Conservation (phyloP, 306 rosid genomes). For the Echinosophora koreensis region DNA sequence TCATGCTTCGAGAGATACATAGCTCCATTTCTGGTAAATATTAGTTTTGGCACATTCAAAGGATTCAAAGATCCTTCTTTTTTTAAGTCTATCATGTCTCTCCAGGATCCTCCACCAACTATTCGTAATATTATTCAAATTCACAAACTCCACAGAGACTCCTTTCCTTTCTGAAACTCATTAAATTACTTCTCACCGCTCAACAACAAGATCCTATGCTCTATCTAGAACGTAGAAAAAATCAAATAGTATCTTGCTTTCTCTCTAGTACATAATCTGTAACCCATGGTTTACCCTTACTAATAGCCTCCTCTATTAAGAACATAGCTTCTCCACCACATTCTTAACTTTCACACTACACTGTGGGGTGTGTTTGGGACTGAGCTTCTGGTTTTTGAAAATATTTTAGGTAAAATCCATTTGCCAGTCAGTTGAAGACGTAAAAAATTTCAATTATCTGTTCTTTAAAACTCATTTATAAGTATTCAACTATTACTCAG, state of each 20-base stretch:
- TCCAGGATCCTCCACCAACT: background rate
- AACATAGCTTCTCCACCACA: conserved; percentile 21
- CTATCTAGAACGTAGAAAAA: background rate
- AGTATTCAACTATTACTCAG: background rate
- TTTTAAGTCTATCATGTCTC: background rate
- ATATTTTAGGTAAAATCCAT: too few relatives aligned
- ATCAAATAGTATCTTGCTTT: conserved; percentile 10
- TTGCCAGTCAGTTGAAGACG: background rate
- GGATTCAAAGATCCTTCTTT: background rate
- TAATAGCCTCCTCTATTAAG: background rate
- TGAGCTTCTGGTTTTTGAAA: background rate
- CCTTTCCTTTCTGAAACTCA: conserved; percentile 31
- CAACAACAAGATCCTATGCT: background rate
- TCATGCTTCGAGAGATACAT: conserved; percentile 3
- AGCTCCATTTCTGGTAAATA: background rate
- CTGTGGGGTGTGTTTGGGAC: background rate
- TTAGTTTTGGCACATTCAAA: background rate
- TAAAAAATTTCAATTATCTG: too few relatives aligned
- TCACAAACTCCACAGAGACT: conserved; percentile 16
- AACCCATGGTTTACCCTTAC: background rate
- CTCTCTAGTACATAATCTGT: background rate
- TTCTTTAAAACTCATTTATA: background rate
- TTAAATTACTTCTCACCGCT: background rate
- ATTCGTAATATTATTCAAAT: conserved; percentile 3
- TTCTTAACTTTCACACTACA: conserved; percentile 6